phyloP scores from a whole-genome alignment of 495 filamentous ascomycete species.

The Gamarada debralockiae region DNA sequence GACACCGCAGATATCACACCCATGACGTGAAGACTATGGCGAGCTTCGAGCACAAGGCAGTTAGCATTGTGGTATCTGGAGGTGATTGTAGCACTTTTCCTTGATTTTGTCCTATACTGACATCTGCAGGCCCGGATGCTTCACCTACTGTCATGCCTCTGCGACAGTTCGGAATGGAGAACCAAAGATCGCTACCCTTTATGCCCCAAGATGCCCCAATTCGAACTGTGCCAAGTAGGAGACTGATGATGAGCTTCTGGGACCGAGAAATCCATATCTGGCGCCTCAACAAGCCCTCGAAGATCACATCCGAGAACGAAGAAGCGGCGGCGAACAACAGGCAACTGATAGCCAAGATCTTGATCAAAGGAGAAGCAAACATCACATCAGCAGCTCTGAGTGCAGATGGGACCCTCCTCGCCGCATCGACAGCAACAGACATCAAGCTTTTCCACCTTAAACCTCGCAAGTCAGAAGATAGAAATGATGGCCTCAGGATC shows the following conservation, averaged over 20 bases:
- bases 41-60: slow-evolving; percentile 73
- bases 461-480: slow-evolving; percentile 34
- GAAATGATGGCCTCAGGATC: slow-evolving; percentile 53
- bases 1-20: slow-evolving; percentile 75
- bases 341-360: slow-evolving; percentile 66
- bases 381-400: slow-evolving; percentile 79
- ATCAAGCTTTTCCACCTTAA: slow-evolving; percentile 75
- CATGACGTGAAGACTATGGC: slow-evolving; percentile 97
- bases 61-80: slow-evolving; percentile 89
- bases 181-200: slow-evolving; percentile 71
- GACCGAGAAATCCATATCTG: slow-evolving; percentile 83
- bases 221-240: slow-evolving; percentile 61
- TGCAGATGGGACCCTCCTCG: slow-evolving; percentile 67
- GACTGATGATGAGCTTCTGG: slow-evolving; percentile 91
- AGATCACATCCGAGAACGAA: slow-evolving; percentile 37
- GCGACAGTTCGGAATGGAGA: slow-evolving; percentile 72
- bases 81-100: slow-evolving; percentile 51
- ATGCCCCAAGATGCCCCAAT: slow-evolving; percentile 75
- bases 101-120: background rate
- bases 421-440: slow-evolving; percentile 69
- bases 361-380: slow-evolving; percentile 78
- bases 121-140: slow-evolving; percentile 70
- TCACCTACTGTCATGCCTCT: slow-evolving; percentile 77
- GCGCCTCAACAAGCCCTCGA: slow-evolving; percentile 52
- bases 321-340: slow-evolving; percentile 36